Evolutionary conservation across 371 early-diverging fungal genomes (phyloP).

Genomic region (Gilbertella persicaria): DNA sequence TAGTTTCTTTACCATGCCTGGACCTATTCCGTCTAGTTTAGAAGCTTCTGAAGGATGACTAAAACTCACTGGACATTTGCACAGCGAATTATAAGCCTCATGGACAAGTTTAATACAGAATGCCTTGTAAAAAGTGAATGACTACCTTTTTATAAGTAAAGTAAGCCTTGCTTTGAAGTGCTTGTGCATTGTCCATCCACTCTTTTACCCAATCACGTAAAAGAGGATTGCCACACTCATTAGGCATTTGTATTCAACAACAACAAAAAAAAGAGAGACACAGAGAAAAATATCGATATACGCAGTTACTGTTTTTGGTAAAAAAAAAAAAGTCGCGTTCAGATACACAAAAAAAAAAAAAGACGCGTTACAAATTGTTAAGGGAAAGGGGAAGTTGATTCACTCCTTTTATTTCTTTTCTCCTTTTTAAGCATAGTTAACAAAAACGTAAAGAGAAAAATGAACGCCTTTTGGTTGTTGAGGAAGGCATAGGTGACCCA

Average conservation of each 20-base stretch:
- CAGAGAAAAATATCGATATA: conserved; percentile 12
- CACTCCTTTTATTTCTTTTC: no score
- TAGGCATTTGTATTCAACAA: background rate
- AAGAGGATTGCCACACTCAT: conserved; percentile 62
- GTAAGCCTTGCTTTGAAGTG: conserved; percentile 39
- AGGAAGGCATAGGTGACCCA: background rate
- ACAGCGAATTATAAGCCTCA: conserved; percentile 69
- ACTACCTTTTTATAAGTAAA: conserved; percentile 63
- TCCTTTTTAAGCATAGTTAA: no score
- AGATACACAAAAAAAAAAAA: background rate
- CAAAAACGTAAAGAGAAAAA: conserved; percentile 23
- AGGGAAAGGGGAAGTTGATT: no score
- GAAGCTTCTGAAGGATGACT: conserved; percentile 56
- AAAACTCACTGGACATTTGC: conserved; percentile 55
- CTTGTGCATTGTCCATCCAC: conserved; percentile 55
- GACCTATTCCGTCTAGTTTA: conserved; percentile 66
- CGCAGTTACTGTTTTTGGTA: background rate
- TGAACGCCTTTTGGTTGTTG: conserved; percentile 12
- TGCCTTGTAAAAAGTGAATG: no score
- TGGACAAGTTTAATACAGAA: background rate
- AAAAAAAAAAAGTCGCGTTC: background rate
- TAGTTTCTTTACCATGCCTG: conserved; percentile 57
- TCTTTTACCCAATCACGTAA: conserved; percentile 64
- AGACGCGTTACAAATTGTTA: background rate
- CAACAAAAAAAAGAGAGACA: conserved; percentile 10